Conservation (phyloP, 257 asterid species). For the Echites panduratus region DNA sequence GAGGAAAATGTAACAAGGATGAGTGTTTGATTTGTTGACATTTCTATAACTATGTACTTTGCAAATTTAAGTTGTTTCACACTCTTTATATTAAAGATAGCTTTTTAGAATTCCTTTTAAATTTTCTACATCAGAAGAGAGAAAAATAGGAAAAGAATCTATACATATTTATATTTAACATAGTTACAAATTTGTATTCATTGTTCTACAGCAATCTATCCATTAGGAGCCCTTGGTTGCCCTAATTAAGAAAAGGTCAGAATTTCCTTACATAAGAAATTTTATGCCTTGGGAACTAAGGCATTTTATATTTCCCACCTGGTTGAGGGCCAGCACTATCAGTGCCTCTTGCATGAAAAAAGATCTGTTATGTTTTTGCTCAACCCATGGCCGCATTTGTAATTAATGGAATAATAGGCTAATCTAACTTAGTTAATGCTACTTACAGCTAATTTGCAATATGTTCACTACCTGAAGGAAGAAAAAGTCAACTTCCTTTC, state of each 20-base stretch:
- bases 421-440: background rate
- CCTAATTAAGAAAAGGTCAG: background rate
- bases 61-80: background rate
- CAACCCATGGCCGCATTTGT: background rate
- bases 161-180: background rate
- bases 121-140: background rate
- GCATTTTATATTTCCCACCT: background rate
- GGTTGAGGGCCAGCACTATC: background rate
- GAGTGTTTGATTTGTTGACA: background rate
- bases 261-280: no score
- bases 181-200: background rate
- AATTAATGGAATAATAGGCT: background rate
- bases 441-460: background rate
- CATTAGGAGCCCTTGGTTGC: background rate
- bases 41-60: background rate
- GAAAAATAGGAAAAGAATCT: background rate
- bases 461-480: background rate
- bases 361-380: background rate
- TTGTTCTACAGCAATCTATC: background rate
- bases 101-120: background rate
- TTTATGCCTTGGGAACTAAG: background rate
- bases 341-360: background rate
- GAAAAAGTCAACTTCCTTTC: background rate
- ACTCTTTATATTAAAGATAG: background rate
- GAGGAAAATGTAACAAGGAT: background rate